A percentile compares a stretch with the other conserved stretches of the same genome.
These are phyloP conservation scores for Didymella sp. DNA, from an alignment of 2,329 filamentous ascomycete species.

Conservation along the genomic window DNA sequence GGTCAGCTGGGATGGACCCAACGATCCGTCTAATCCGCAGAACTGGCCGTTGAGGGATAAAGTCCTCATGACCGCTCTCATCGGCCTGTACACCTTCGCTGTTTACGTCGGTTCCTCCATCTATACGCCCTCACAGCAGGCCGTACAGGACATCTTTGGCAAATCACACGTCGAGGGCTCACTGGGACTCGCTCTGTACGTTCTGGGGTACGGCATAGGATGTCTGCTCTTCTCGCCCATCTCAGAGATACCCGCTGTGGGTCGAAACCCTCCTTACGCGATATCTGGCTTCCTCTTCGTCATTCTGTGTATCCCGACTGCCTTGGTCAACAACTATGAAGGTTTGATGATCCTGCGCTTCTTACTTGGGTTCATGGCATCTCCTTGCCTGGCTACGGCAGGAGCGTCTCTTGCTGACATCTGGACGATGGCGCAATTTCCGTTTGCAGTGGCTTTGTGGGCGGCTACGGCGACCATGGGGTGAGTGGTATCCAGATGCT, in stretches of 20 bases:
- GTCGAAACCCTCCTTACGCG: constrained; percentile 72
- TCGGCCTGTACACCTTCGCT: constrained; percentile 64
- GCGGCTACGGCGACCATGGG: constrained; percentile 57
- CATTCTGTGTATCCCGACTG: constrained; percentile 69
- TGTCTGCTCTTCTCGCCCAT: constrained; percentile 71
- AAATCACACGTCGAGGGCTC: constrained; percentile 60
- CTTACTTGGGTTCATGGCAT: constrained; percentile 46
- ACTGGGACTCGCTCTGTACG: constrained; percentile 67
- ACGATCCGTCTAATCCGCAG: constrained; percentile 46
- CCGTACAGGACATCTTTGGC: constrained; percentile 60
- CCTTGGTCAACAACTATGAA: constrained; percentile 66
- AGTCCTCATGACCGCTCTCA: constrained; percentile 41
- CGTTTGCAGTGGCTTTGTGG: constrained; percentile 53
- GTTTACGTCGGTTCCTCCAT: constrained; percentile 62
- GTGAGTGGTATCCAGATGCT: not conserved
- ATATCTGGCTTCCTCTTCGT: constrained; percentile 72
- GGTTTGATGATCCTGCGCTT: constrained; percentile 64
- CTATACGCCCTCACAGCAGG: constrained; percentile 53
- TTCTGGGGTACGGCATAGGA: constrained; percentile 66
- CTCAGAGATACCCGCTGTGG: constrained; percentile 69
- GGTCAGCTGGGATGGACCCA: constrained; percentile 51
- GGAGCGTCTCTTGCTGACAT: constrained; percentile 46
- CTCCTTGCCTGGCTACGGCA: constrained; percentile 45
- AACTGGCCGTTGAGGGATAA: constrained; percentile 47
- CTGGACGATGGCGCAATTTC: constrained; percentile 50